Percentiles rank a stretch among this genome's conserved stretches.
Conservation (phyloP, 257 asterid species). For the Rehmannia glutinosa region DNA sequence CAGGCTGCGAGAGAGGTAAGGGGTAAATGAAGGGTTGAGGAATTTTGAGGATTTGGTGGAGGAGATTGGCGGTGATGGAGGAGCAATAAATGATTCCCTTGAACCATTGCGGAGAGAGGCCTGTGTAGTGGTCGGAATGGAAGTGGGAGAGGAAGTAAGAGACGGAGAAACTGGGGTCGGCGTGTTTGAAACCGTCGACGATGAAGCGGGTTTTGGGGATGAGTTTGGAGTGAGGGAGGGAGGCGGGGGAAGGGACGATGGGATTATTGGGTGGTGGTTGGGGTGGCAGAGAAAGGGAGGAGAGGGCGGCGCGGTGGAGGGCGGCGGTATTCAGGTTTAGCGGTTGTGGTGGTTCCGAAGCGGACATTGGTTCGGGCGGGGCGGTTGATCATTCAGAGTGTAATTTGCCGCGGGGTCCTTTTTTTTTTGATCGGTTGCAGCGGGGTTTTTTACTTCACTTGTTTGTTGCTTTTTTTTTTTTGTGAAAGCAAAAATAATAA, state of each 20-base stretch:
- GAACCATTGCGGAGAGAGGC: conserved; percentile 73
- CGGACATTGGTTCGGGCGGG: conserved; percentile 43
- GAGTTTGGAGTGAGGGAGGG: conserved; percentile 62
- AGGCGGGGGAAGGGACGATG: conserved; percentile 36
- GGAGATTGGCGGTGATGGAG: conserved; percentile 61
- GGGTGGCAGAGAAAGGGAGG: conserved; percentile 39
- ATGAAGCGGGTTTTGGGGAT: conserved; percentile 83
- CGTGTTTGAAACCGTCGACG: conserved; percentile 72
- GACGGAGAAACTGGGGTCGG: conserved; percentile 52
- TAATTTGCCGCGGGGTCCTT: too few species aligned
- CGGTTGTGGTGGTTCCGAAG: conserved; percentile 33
- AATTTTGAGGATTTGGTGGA: conserved; percentile 51
- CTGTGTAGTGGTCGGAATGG: conserved; percentile 93
- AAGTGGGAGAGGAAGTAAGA: conserved; percentile 93
- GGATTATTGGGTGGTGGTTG: conserved; percentile 35
- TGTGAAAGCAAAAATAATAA: too few species aligned
- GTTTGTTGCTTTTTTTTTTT: too few species aligned
- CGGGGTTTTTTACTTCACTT: too few species aligned
- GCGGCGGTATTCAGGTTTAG: conserved; percentile 45
- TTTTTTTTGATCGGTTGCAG: too few species aligned
- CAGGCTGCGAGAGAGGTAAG: conserved; percentile 39
- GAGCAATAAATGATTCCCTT: conserved; percentile 76
- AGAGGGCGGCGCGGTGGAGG: conserved; percentile 48
- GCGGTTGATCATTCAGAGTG: not conserved
- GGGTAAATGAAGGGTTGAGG: conserved; percentile 48